Percentiles rank a stretch among this genome's conserved stretches.
phyloP scores from a whole-genome alignment of 139 green algal genomes.

The Protoeuglena noctilucae region DNA sequence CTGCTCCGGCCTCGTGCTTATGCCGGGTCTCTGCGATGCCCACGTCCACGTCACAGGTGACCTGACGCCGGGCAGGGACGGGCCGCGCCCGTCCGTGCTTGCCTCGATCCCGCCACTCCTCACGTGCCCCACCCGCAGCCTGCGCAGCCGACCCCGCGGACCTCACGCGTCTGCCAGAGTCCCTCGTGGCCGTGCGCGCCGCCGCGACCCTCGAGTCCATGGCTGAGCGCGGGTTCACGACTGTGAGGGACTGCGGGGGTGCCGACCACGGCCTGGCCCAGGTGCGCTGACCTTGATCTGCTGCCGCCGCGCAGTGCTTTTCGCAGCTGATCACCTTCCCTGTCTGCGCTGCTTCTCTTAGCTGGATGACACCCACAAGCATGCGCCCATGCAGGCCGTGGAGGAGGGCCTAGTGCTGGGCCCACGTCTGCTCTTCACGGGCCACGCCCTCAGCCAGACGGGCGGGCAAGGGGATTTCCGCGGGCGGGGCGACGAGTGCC shows the following conservation, averaged over 20 bases:
- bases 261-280: neutral
- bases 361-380: slow-evolving; percentile 2
- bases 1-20: slow-evolving; percentile 11
- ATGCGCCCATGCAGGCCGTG: slow-evolving; percentile 36
- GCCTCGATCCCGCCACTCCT: too few species aligned
- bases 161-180: slow-evolving; percentile 22
- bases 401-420: slow-evolving; percentile 38
- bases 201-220: slow-evolving; percentile 30
- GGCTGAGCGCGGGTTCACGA: slow-evolving; percentile 50
- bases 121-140: too few species aligned
- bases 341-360: neutral
- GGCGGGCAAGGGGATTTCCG: slow-evolving; percentile 51
- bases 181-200: slow-evolving; percentile 22
- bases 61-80: too few species aligned
- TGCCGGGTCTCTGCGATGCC: slow-evolving; percentile 32
- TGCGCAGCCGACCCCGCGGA: slow-evolving; percentile 31
- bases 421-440: slow-evolving; percentile 38
- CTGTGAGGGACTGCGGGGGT: slow-evolving; percentile 20
- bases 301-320: too few species aligned
- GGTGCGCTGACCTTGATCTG: neutral
- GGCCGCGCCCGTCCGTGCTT: too few species aligned
- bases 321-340: neutral
- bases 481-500: slow-evolving; percentile 26
- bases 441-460: slow-evolving; percentile 47
- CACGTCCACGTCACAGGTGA: slow-evolving; percentile 51